Conservation (phyloP, 2,329 filamentous ascomycete species). For the Aspergillus fructus region DNA sequence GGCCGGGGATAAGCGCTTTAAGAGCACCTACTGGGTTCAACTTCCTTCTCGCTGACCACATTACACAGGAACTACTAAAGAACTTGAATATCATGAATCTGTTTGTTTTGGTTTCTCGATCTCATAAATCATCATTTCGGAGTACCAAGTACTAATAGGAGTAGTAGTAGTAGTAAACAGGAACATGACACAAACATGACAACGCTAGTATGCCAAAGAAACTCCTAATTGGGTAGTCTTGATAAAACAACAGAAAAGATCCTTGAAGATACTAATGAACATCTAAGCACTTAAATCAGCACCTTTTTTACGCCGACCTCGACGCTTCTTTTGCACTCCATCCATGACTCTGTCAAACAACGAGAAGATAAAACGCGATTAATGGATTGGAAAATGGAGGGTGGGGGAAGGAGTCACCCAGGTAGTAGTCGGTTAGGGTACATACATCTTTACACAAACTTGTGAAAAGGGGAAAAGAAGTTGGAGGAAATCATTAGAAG, state of each 20-base stretch:
- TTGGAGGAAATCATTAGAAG: background rate
- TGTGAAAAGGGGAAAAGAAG: background rate
- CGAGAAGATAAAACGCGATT: background rate
- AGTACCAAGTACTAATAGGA: background rate
- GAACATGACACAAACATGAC: background rate
- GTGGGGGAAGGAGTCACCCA: background rate
- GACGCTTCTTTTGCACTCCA: background rate
- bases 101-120: background rate
- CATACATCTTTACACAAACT: background rate
- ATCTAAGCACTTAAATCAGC: background rate
- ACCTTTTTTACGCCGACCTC: slow-evolving; percentile 13
- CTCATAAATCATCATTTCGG: background rate
- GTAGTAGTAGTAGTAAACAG: background rate
- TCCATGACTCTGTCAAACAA: background rate
- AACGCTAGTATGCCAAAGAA: background rate
- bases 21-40: background rate
- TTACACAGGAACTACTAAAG: background rate
- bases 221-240: background rate
- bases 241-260: background rate
- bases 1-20: background rate
- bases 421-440: background rate
- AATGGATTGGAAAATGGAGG: background rate
- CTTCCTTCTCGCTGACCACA: background rate
- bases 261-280: background rate
- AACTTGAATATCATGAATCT: background rate